Base-by-base conservation (phyloP, 2,329 filamentous ascomycete species). In the Cadophora gregata region DNA sequence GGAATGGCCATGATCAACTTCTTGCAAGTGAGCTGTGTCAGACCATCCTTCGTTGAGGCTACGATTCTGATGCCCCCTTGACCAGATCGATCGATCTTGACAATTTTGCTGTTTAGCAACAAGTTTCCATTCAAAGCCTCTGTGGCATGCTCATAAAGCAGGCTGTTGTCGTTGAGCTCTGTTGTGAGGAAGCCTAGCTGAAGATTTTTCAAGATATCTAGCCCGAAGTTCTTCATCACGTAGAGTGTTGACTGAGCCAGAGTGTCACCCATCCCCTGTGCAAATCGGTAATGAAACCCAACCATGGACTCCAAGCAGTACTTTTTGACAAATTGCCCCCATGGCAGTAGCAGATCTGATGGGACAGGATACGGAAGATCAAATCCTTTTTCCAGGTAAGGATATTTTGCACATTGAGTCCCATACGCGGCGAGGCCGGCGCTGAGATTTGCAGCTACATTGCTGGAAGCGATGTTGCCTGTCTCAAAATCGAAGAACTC, bases 251-350 rank as follows among this genome's bases (percentile, higher is more conserved):
- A 78, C 12, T 77, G 69, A 3, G 77, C 75, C 5, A 81, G 73
- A 45, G 83, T 76, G 67, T 84, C 80, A 19, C 80, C 80, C 1
- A 82, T 70, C 3, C 82, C 84, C 59, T 83, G 78, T 25, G 79
- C 78, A 64, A 79, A 79, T 16, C 72, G 70, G 67, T 78, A 82
- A 19, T 83, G 77, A 8, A 78, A 75, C n/a, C 76, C 77, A 0
- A 83, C 76, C 2, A 80, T 75, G 31, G 77, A 80, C 24, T 78
- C 72, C 5, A 86, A 73, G n/a, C 77, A 73, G 73, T 73, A 70
- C 48, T 73, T 73, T 19, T 64, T 50, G 29, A 70, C 69, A 42
- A 74, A 73, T 3, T 74, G 64, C 4, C 67, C 71, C 56, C 69
- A 74, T 7, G 67, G 62, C 19, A 74, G 53, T 12, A 73, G 45